Evolutionary conservation across 139 green algal species (phyloP).

Genomic region (Zygnema circumcarinatum): DNA sequence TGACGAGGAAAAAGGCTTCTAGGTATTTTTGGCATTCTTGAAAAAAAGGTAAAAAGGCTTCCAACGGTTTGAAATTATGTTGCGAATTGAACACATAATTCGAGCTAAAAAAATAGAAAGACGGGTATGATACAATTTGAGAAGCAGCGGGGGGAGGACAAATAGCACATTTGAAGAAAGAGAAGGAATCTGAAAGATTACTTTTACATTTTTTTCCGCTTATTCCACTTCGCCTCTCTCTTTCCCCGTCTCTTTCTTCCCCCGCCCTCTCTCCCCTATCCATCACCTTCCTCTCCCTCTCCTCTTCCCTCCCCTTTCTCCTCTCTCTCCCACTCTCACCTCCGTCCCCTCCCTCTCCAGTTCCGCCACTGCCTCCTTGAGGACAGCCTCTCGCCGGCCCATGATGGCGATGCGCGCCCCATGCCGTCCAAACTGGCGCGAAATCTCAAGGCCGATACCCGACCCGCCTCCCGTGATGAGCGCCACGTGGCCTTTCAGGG

Average conservation of each 20-base stretch:
- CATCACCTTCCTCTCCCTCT: no score
- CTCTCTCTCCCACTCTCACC: constrained; percentile 27
- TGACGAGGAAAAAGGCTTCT: no score
- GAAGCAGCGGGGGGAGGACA: no score
- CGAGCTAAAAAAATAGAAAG: no score
- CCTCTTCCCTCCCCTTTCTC: no score
- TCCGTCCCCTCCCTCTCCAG: constrained; percentile 41
- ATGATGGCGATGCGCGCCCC: constrained; percentile 53
- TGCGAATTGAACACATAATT: no score
- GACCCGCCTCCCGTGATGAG: constrained; percentile 60
- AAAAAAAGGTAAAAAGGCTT: no score
- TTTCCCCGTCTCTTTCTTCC: neutral
- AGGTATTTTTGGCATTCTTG: no score
- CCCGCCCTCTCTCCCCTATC: neutral
- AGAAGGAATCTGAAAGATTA: no score
- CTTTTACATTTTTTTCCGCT: no score
- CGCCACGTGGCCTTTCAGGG: constrained; percentile 38
- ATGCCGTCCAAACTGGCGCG: constrained; percentile 58
- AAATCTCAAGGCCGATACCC: constrained; percentile 61
- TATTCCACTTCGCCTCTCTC: constrained; percentile 19
- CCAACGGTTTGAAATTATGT: no score
- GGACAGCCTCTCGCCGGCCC: constrained; percentile 38
- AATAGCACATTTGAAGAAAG: neutral
- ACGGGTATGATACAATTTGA: no score
- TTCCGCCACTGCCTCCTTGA: constrained; percentile 15